Conservation (phyloP, 1,139 yeast species). For the Magnusiomyces suaveolens region DNA sequence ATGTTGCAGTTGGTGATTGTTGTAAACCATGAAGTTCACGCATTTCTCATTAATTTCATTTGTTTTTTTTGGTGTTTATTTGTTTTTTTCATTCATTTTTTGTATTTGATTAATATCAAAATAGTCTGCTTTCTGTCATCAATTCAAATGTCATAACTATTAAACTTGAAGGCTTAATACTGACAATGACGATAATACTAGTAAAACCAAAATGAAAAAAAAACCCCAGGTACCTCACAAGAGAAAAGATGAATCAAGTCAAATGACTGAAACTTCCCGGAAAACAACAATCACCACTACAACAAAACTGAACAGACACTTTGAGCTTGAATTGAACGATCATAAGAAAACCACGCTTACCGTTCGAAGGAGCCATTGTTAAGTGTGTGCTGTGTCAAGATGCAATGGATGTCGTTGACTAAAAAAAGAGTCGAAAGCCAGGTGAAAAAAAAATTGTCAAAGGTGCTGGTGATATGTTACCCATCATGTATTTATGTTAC, state of each 20-base stretch:
- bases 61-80: too few species aligned
- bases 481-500: too few species aligned
- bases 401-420: conserved; percentile 16
- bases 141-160: not conserved
- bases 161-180: not conserved
- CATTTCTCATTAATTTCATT: not conserved
- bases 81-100: not conserved
- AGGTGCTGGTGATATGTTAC: not conserved
- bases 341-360: conserved; percentile 17
- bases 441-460: not conserved
- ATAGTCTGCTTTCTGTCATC: not conserved
- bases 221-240: not conserved
- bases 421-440: conserved; percentile 1
- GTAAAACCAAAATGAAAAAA: not conserved
- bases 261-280: not conserved
- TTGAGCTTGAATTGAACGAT: conserved; percentile 11
- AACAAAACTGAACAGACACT: not conserved
- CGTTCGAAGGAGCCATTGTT: conserved; percentile 18
- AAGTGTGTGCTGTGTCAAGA: conserved; percentile 14
- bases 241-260: not conserved
- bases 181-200: too few species aligned
- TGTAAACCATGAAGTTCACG: not conserved
- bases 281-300: conserved; percentile 2
- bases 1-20: not conserved
- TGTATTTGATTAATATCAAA: not conserved